phyloP scores from a whole-genome alignment of 2,329 filamentous ascomycete species.

The Rhynchosporium secalis region DNA sequence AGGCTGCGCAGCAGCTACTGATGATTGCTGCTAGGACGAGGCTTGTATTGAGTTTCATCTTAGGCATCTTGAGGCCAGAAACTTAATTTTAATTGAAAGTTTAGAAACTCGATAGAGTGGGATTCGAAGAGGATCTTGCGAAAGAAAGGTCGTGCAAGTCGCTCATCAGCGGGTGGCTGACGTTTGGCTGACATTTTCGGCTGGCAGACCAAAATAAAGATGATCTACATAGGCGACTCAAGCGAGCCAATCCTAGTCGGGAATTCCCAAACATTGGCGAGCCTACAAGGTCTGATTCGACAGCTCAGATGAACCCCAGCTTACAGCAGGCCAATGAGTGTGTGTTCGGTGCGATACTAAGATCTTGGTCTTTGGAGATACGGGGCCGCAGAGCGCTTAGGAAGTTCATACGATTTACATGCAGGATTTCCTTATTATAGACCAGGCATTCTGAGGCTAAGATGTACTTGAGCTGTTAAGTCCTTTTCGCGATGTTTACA shows the following conservation, averaged over 20 bases:
- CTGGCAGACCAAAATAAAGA: conserved; percentile 9
- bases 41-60: conserved; percentile 1
- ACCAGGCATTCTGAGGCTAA: neutral
- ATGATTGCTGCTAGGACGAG: neutral
- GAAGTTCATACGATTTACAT: conserved; percentile 6
- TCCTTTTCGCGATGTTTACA: no score
- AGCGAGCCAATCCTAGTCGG: neutral
- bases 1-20: conserved; percentile 9
- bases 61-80: no score
- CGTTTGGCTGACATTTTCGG: conserved; percentile 6
- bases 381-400: conserved; percentile 9
- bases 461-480: no score
- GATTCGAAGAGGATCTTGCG: neutral
- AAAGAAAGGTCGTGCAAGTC: neutral
- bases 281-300: conserved; percentile 8
- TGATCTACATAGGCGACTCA: conserved; percentile 1
- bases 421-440: neutral
- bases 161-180: conserved; percentile 1
- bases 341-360: neutral
- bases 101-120: neutral
- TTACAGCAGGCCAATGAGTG: neutral
- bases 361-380: conserved; percentile 10
- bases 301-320: neutral
- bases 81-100: neutral
- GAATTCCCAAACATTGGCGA: neutral